These are phyloP conservation scores for Kodamaea restingae DNA, from an alignment of 805 yeast genomes.

Conservation along the genomic window DNA sequence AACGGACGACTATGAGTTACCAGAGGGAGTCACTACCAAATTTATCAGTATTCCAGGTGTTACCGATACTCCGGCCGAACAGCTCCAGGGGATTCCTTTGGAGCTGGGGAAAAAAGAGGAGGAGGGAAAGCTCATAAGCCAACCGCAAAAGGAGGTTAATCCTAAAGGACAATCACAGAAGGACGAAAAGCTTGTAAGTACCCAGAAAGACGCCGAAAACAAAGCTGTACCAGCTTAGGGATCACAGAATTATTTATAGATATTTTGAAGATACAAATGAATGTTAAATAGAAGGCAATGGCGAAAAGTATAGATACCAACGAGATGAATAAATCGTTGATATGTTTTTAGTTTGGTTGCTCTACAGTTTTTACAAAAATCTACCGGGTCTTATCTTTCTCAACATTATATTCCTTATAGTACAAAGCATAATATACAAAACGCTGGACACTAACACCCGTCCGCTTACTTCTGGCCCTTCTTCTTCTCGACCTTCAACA, in stretches of 20 bases:
- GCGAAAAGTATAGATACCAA: no score
- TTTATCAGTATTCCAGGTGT: conserved; percentile 41
- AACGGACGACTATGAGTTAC: conserved; percentile 49
- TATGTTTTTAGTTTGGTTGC: no score
- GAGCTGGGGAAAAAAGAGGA: background rate
- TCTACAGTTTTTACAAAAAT: no score
- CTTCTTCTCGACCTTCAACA: conserved; percentile 30
- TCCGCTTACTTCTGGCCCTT: conserved; percentile 16
- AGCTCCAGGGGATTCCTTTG: background rate
- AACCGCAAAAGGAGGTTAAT: background rate
- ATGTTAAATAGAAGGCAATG: no score
- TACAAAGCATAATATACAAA: conserved; percentile 10
- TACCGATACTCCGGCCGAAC: background rate
- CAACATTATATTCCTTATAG: conserved; percentile 3
- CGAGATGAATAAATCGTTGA: no score
- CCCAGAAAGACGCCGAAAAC: no score
- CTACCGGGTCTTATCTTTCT: no score
- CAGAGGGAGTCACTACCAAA: conserved; percentile 43
- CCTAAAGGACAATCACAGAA: background rate
- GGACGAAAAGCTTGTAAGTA: no score
- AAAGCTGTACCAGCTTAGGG: no score
- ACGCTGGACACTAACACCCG: no score
- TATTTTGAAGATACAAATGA: no score
- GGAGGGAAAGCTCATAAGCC: background rate
- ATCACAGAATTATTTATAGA: no score